Conservation (phyloP, 371 early-diverging fungal species). For the Mucor plumbeus region DNA sequence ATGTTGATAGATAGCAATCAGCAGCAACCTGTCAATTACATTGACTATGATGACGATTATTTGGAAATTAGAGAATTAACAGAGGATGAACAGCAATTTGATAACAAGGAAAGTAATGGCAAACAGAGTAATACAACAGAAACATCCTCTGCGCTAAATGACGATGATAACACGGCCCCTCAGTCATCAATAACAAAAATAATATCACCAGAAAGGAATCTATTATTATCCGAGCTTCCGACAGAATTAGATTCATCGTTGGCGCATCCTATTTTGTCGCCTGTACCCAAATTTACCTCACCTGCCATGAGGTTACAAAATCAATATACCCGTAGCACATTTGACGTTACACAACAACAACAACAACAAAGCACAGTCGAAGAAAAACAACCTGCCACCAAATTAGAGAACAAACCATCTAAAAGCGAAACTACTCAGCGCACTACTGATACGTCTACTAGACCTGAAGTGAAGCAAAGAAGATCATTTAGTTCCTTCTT, state of each 20-base stretch:
- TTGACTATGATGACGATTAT: not conserved
- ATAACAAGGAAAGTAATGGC: not conserved
- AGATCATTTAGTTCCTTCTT: slow-evolving; percentile 28
- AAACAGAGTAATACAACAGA: not conserved
- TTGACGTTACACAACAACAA: slow-evolving; percentile 19
- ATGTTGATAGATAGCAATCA: not conserved
- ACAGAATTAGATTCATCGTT: slow-evolving; percentile 2
- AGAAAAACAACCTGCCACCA: slow-evolving; percentile 6
- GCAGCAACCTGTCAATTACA: not conserved
- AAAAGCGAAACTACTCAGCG: not conserved
- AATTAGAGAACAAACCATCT: not conserved
- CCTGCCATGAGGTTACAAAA: slow-evolving; percentile 24
- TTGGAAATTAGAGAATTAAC: not conserved
- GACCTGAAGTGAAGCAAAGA: slow-evolving; percentile 21
- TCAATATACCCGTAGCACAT: slow-evolving; percentile 10
- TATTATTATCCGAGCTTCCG: slow-evolving; percentile 18
- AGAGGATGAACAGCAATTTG: not conserved
- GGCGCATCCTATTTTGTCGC: slow-evolving; percentile 2
- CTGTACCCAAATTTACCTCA: not conserved
- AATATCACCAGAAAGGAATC: not conserved
- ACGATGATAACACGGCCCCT: not conserved
- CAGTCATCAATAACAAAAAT: not conserved
- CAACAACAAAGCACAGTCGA: slow-evolving; percentile 11
- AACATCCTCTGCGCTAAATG: not conserved
- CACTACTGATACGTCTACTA: not conserved